These are phyloP conservation scores for Fusarium sterilihyphosum DNA, from an alignment of 2,329 filamentous ascomycete species.

Conservation along the genomic window DNA sequence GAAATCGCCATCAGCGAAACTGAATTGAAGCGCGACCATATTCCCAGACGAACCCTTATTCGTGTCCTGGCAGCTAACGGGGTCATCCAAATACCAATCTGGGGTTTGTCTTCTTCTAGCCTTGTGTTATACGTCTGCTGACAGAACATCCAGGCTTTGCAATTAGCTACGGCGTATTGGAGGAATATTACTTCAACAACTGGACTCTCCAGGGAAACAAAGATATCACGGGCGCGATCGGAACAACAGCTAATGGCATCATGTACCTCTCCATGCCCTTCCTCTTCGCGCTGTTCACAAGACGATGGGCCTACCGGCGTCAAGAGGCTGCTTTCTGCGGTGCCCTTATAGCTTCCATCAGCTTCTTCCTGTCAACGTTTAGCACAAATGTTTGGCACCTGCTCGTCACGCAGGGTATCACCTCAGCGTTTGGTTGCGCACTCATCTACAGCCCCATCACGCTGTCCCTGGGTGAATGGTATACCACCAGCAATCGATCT, in stretches of 20 bases:
- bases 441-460: neutral
- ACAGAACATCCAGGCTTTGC: neutral
- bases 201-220: neutral
- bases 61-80: neutral
- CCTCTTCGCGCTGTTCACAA: neutral
- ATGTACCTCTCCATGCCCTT: slow-evolving; percentile 6
- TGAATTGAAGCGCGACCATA: neutral
- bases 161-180: neutral
- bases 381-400: neutral
- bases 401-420: neutral
- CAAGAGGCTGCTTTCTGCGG: neutral
- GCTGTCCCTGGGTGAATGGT: neutral
- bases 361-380: neutral
- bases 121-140: fast-evolving
- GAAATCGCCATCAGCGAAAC: neutral
- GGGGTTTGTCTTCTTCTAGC: neutral
- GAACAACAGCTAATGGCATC: neutral
- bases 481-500: neutral
- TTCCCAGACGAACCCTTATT: neutral
- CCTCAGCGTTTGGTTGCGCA: neutral
- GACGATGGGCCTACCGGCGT: neutral
- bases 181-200: slow-evolving; percentile 3
- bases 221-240: neutral
- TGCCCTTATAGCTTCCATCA: neutral
- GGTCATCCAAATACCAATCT: neutral